These are phyloP conservation scores for Ophiosphaerella narmari DNA, from an alignment of 2,329 filamentous ascomycete species.

Conservation along the genomic window DNA sequence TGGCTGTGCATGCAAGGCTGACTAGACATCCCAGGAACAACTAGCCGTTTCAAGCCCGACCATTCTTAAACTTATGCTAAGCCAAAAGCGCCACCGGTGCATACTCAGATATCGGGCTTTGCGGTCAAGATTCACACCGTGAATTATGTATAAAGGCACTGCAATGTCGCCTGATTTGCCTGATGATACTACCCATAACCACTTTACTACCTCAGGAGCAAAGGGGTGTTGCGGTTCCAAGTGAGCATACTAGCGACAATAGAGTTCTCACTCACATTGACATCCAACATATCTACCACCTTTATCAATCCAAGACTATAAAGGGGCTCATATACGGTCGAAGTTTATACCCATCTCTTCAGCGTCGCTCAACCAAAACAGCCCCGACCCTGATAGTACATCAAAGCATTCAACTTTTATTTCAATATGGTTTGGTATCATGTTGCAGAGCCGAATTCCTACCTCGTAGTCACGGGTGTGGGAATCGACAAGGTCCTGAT, in stretches of 20 bases:
- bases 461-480: conserved; percentile 85
- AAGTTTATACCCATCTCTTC: not conserved
- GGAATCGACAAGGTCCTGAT: conserved; percentile 75
- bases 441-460: conserved; percentile 76
- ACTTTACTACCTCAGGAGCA: not conserved
- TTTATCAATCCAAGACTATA: not conserved
- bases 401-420: not conserved
- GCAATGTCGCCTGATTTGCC: not conserved
- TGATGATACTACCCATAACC: not conserved
- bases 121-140: not conserved
- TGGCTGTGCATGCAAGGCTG: conserved; percentile 22
- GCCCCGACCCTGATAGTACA: not conserved
- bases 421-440: conserved; percentile 61
- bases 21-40: not conserved
- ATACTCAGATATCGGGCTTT: not conserved
- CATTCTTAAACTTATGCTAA: conserved; percentile 3
- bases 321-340: not conserved
- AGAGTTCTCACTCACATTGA: not conserved
- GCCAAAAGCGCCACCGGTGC: conserved; percentile 7
- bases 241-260: not conserved
- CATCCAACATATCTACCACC: not conserved
- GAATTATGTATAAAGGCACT: conserved; percentile 3
- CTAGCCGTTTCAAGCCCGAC: not conserved
- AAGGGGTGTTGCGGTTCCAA: not conserved
- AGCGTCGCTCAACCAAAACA: not conserved